phyloP scores from a whole-genome alignment of 148 eudicot genomes.

The Chenopodium formosanum region DNA sequence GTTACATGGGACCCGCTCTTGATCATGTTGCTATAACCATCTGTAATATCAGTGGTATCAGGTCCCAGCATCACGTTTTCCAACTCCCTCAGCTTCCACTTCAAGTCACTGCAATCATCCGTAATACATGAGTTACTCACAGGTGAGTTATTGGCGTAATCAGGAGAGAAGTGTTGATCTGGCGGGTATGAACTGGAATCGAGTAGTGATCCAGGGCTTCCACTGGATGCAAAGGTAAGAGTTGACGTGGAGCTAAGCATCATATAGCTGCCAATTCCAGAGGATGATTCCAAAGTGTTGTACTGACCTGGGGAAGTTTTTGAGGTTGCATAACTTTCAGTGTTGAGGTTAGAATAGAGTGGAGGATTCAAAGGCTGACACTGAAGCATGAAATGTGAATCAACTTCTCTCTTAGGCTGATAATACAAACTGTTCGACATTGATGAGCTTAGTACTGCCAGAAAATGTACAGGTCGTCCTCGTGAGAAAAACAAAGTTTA shows the following conservation, averaged over 20 bases:
- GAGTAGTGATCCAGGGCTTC: conserved; percentile 37
- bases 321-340: conserved; percentile 22
- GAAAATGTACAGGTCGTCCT: neutral
- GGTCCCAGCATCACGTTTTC: conserved; percentile 61
- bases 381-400: conserved; percentile 39
- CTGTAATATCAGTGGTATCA: conserved; percentile 37
- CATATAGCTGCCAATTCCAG: conserved; percentile 30
- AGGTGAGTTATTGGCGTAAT: conserved; percentile 35
- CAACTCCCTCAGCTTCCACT: conserved; percentile 46
- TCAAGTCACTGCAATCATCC: conserved; percentile 39
- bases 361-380: conserved; percentile 39
- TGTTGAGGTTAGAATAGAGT: conserved; percentile 26
- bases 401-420: conserved; percentile 40
- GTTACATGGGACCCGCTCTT: conserved; percentile 21
- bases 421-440: conserved; percentile 52
- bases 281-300: conserved; percentile 46
- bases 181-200: conserved; percentile 26
- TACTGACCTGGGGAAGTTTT: conserved; percentile 26
- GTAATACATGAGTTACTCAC: conserved; percentile 39
- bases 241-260: conserved; percentile 31
- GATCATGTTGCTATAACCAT: conserved; percentile 25
- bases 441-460: neutral
- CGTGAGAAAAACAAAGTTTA: neutral
- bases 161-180: conserved; percentile 29
- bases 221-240: conserved; percentile 36